Evolutionary conservation across 768 basidiomycete genomes (phyloP), one percentile per base, ranked within the genome.

Genomic region (Leccinum aurantiacum): DNA sequence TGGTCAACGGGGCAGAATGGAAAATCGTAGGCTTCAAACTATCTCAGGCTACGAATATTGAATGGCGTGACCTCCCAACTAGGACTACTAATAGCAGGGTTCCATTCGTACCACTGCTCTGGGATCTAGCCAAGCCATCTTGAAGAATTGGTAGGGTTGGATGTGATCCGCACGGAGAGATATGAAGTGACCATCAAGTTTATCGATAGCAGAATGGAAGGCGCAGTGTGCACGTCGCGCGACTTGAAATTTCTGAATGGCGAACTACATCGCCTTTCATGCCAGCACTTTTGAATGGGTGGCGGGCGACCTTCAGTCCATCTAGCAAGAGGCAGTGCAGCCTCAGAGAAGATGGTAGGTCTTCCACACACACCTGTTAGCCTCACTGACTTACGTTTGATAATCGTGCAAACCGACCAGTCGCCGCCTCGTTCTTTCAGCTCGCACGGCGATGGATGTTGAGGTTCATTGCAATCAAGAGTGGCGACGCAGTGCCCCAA

Each of bases 131-230:
- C 14, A 47, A 22, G 47, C 10, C 37, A 50, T 57, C 54, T 35
- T 60, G 41, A 27, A 33, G 51, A 52, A 17, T 14, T 49, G 22
- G 48, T 31, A 41, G 49, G 54, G 59, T 61, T 50, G 60, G 53
- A 65, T 54, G 41, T 57, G 67, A 71, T 68, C 68, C 63, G 61
- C 69, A 51, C 50, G 56, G 56, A 25, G 52, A 58, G 59, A 67
- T 66, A 61, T 56, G 49, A 22, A 27, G 29, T 48, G 50, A 57
- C 3, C 33, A 24, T 24, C 15, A 35, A 35, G 33, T 35, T 57
- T 22, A 41, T 51, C 33, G 33, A 38, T 44, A 14, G 13, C 51
- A 50, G 60, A 64, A 69, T 71, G 69, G 67, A 71, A 68, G 63
- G 44, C 46, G 49, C 29, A 29, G 29, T 54, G 53, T 65, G 59